Evolutionary conservation across 257 asterid genomes (phyloP).

Genomic region (Nyctanthes arbortristis): DNA sequence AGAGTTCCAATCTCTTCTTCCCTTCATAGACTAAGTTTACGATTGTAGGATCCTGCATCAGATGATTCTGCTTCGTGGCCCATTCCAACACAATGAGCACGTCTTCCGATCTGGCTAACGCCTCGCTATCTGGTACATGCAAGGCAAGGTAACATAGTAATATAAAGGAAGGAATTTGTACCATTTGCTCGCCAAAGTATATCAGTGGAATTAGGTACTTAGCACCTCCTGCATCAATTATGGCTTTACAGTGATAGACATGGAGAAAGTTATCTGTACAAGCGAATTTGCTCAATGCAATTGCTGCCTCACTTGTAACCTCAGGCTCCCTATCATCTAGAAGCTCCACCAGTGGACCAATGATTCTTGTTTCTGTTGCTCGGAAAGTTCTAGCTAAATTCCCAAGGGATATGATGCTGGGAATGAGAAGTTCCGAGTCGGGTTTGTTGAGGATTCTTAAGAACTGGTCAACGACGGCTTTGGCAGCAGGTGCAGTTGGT

Average conservation of each 20-base stretch:
- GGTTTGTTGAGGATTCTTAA: slow-evolving; percentile 46
- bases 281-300: slow-evolving; percentile 62
- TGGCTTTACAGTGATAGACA: slow-evolving; percentile 56
- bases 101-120: slow-evolving; percentile 50
- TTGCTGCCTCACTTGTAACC: slow-evolving; percentile 51
- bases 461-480: slow-evolving; percentile 72
- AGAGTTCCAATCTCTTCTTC: slow-evolving; percentile 65
- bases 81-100: slow-evolving; percentile 58
- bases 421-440: slow-evolving; percentile 55
- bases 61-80: slow-evolving; percentile 49
- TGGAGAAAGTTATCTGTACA: slow-evolving; percentile 61
- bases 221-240: slow-evolving; percentile 47
- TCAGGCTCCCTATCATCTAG: slow-evolving; percentile 70
- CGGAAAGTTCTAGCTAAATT: slow-evolving; percentile 71
- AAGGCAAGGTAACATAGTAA: slow-evolving; percentile 62
- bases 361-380: slow-evolving; percentile 67
- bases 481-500: slow-evolving; percentile 69
- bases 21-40: slow-evolving; percentile 52
- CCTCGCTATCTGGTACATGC: slow-evolving; percentile 69
- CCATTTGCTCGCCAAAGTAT: slow-evolving; percentile 68
- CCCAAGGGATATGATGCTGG: slow-evolving; percentile 68
- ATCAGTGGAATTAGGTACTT: slow-evolving; percentile 50
- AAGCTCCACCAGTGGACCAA: slow-evolving; percentile 56
- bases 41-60: slow-evolving; percentile 53
- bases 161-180: slow-evolving; percentile 58